phyloP scores from a whole-genome alignment of 116 monocot species.

The Posidonia oceanica region DNA sequence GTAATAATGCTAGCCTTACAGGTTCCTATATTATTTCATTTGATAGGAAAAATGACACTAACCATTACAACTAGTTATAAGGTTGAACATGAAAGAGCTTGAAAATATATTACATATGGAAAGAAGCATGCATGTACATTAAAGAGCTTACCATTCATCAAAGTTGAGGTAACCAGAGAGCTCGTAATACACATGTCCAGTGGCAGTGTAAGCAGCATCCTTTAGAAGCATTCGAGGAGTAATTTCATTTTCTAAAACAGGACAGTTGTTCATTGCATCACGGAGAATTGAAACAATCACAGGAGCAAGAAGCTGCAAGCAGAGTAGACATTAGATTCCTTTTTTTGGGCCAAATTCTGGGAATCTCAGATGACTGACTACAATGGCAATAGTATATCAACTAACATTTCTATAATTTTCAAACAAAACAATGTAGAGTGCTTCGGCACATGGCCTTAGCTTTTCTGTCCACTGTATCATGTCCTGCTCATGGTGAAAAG shows the following conservation, averaged over 20 bases:
- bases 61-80: too few species aligned
- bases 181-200: conserved; percentile 97
- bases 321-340: not conserved
- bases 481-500: conserved; percentile 97
- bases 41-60: too few species aligned
- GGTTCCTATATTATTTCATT: too few species aligned
- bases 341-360: not conserved
- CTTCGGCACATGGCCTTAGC: conserved; percentile 94
- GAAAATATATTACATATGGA: not conserved
- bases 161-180: conserved; percentile 87
- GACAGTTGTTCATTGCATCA: conserved; percentile 68
- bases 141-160: conserved; percentile 59
- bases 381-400: not conserved
- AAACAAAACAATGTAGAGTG: conserved; percentile 92
- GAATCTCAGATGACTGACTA: not conserved
- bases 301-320: conserved; percentile 65
- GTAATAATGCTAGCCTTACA: too few species aligned
- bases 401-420: conserved; percentile 82
- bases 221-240: conserved; percentile 87
- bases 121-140: not conserved
- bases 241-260: conserved; percentile 62
- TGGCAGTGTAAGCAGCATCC: conserved; percentile 95
- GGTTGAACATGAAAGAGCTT: not conserved
- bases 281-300: conserved; percentile 89
- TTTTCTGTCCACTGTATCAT: conserved; percentile 96